Base-by-base conservation (phyloP, 345 rosid species). In the Camelina neglecta region DNA sequence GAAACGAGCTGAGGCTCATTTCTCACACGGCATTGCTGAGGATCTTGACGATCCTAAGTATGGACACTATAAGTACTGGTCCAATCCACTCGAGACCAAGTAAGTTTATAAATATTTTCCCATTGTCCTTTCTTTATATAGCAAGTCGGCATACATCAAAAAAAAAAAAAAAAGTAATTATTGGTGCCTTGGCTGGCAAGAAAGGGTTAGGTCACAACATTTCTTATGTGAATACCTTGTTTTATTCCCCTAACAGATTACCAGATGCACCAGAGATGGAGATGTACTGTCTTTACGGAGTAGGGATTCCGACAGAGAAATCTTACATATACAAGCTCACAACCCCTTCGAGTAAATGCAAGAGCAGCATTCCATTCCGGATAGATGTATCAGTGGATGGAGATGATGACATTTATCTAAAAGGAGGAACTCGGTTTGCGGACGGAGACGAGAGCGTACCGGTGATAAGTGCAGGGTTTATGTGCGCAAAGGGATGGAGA, bases 21-120 rank as follows among this genome's bases (percentile, higher is more conserved):
- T 88, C 83, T 90, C 97, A 68, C 88, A 85, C 29, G 96, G 90
- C 59, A 77, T 90, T 77, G 90, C 93, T 4, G 91, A 88, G 48
- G 58, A 90, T 81, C 88, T 88, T 0, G 84, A 83, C 1, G 90
- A 90, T 59, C 92, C 91, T 39, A 87, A 86, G 69, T 86, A 87
- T 67, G 51, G 11, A 42, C 86, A 88, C 65, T 84, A 83, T 81
- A 88, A 84, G 59, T 87, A 90, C 73, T 92, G 92, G 92, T 89
- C 93, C 11, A 92, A 88, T 80, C 96, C 97, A 8, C 85, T 92
- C 0, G 93, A 92, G 69, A 88, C 81, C 42, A 88, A 66, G 97
- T 89, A 81, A 80, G 89, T 66, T 2, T 23, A 16, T 18, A 29
- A 13, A 57, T 61, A 67, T 55, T n/a, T 15, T 75, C 50, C 4